Evolutionary conservation across 164 flowering plant species (phyloP).

Genomic region (Sextonia rubra): DNA sequence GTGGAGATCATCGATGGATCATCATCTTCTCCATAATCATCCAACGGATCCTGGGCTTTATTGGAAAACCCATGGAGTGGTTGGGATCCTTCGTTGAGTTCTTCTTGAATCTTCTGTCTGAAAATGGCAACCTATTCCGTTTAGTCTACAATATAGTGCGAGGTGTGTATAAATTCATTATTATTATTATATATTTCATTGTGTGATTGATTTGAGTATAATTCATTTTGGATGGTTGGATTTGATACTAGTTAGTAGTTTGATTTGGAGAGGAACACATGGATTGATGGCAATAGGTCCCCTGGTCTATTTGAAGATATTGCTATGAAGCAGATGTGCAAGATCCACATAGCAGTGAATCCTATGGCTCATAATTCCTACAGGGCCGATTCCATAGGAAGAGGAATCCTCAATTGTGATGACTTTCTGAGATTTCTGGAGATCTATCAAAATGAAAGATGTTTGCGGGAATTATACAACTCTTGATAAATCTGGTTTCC

Average conservation of each 20-base stretch:
- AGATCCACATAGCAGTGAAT: too few species aligned
- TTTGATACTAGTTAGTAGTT: too few species aligned
- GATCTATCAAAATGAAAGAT: too few species aligned
- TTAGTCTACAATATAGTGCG: constrained; percentile 37
- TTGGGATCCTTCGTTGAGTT: constrained; percentile 52
- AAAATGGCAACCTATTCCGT: constrained; percentile 43
- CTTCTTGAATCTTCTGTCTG: constrained; percentile 58
- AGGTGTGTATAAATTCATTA: constrained; percentile 26
- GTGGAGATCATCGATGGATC: constrained; percentile 49
- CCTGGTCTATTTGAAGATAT: background rate
- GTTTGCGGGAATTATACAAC: too few species aligned
- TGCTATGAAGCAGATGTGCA: too few species aligned
- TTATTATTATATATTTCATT: background rate
- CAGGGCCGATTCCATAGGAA: too few species aligned
- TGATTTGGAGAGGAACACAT: background rate
- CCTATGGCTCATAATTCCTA: too few species aligned
- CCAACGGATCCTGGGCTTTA: constrained; percentile 38
- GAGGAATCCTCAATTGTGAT: too few species aligned
- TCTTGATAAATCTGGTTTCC: too few species aligned
- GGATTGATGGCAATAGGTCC: background rate
- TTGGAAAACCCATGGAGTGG: constrained; percentile 69
- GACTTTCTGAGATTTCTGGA: too few species aligned
- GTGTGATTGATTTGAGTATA: background rate
- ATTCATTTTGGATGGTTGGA: background rate
- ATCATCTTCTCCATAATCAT: constrained; percentile 52